Conservation (phyloP, 768 basidiomycete species). For the Kwoniella newhampshirensis region DNA sequence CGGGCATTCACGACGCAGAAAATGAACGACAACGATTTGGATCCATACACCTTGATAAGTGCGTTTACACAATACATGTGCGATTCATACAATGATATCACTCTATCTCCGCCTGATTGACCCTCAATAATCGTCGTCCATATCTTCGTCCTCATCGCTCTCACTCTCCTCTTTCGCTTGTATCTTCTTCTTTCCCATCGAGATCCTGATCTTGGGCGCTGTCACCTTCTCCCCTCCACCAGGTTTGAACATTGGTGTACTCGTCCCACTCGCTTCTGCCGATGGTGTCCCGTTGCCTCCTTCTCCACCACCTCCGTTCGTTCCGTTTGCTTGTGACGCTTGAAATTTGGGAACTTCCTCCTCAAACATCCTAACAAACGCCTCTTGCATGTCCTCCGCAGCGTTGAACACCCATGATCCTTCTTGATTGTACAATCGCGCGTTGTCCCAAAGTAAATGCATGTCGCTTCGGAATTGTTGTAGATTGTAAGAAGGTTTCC, state of each 20-base stretch:
- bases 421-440: conserved; percentile 88
- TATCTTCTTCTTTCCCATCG: conserved; percentile 22
- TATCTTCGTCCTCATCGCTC: conserved; percentile 63
- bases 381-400: conserved; percentile 90
- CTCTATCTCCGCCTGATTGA: no score
- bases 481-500: conserved; percentile 70
- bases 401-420: conserved; percentile 93
- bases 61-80: no score
- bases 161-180: conserved; percentile 8
- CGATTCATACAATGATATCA: no score
- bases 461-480: conserved; percentile 73
- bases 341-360: conserved; percentile 49
- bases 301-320: conserved; percentile 6
- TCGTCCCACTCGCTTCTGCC: conserved; percentile 30
- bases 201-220: conserved; percentile 78
- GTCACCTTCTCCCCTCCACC: conserved; percentile 52
- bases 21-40: no score
- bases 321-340: neutral
- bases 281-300: conserved; percentile 4
- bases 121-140: conserved; percentile 62
- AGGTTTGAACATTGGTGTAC: conserved; percentile 45
- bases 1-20: no score
- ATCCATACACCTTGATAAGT: no score
- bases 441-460: conserved; percentile 90
- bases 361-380: conserved; percentile 71